Base-by-base conservation (phyloP, 768 basidiomycete genomes). In the Dioszegia crocea region DNA sequence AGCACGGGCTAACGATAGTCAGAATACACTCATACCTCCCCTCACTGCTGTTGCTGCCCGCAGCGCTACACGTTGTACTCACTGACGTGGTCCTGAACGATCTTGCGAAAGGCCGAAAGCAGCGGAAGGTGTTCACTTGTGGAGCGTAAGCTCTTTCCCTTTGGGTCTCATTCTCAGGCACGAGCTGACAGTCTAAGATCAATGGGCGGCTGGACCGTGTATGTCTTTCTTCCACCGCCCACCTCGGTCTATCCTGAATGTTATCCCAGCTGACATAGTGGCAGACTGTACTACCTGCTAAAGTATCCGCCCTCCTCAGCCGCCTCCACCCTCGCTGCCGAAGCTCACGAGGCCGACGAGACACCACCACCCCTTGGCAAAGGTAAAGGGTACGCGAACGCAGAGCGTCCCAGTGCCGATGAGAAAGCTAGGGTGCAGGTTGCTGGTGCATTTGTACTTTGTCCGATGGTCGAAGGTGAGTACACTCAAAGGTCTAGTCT, bases 131-230 rank as follows among this genome's bases (percentile, higher is more conserved):
- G 23, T 78, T 78, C 57, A 47, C 77, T 27, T 67, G 66, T 39
- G 78, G 77, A 57, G 70, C 70, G 65, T 76, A 60, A 68, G 65
- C 65, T 23, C 2, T 17, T 27, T 8, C 23, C 26, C 53, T 21
- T 21, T 19, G 36, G 9, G 9, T 9, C 17, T 9, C 36, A 9
- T 17, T 38, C 36, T 6, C 45, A 24, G 31, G 36, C 9, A 6
- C 4, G 43, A 4, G 38, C 59, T 66, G 56, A 62, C 63, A 17
- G 0, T 38, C 26, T 3, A 47, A 76, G 73, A 17, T 75, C 74
- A 4, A 62, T 78, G 63, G 78, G 78, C 1, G 78, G 76, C 9
- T 78, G 76, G 69, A 76, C 76, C 11, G 64, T 70, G 76, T 77
- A 50, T 46, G 75, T 71, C 19, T 48, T 55, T n/a, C n/a, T n/a